A percentile compares a stretch with the other conserved stretches of the same genome.
Conservation (phyloP, 192 early-diverging fungal genomes). For the Endogone sp. region DNA sequence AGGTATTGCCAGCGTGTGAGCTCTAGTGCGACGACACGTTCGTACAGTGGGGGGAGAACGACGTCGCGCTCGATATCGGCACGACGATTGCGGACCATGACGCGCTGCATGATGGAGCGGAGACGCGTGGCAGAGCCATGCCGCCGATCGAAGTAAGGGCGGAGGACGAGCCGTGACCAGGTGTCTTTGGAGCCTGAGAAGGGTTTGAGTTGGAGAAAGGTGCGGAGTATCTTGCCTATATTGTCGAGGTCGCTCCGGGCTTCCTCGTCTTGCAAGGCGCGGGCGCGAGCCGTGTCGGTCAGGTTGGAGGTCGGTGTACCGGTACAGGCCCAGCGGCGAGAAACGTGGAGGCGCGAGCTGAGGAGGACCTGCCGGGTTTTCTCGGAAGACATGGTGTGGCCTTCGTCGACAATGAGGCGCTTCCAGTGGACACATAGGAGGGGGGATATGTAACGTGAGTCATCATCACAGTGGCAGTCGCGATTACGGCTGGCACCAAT, state of each 20-base stretch:
- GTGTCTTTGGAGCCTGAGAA: constrained; percentile 42
- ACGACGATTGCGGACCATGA: constrained; percentile 70
- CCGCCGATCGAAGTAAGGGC: constrained; percentile 48
- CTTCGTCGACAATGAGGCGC: constrained; percentile 81
- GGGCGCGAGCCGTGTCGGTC: constrained; percentile 32
- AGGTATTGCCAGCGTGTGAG: constrained; percentile 47
- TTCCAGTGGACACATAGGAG: constrained; percentile 73
- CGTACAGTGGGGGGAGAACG: constrained; percentile 58
- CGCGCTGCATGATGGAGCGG: constrained; percentile 53
- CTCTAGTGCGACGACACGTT: constrained; percentile 36
- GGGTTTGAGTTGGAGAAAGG: constrained; percentile 60
- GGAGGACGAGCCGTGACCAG: constrained; percentile 47
- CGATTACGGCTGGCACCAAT: constrained; percentile 30
- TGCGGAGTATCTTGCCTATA: constrained; percentile 51
- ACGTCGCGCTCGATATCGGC: constrained; percentile 55
- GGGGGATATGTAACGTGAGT: constrained; percentile 49
- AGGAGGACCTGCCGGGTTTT: constrained; percentile 40
- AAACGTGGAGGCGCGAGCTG: constrained; percentile 53
- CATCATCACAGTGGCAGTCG: constrained; percentile 15
- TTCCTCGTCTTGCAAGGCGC: not conserved
- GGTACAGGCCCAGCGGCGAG: constrained; percentile 70
- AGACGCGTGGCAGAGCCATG: constrained; percentile 44
- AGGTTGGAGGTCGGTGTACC: constrained; percentile 66
- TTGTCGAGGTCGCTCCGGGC: constrained; percentile 35
- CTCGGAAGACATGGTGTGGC: constrained; percentile 62